Conservation (phyloP, 2,329 filamentous ascomycete species). For the Colletotrichum cordylinicola region DNA sequence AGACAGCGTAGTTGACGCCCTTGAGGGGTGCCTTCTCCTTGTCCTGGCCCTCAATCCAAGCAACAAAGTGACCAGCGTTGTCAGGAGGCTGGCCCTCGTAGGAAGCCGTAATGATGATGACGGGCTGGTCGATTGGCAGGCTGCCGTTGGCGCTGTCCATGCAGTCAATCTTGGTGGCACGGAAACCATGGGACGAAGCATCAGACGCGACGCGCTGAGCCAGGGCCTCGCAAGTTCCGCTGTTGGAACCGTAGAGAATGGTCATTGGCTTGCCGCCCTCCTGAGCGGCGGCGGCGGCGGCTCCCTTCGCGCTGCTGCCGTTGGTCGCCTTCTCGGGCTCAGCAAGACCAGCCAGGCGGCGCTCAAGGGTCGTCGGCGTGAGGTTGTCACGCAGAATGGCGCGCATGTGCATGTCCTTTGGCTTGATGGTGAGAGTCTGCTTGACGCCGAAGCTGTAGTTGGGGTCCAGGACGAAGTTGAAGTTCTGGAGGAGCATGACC, state of each 20-base stretch:
- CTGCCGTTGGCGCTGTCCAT: constrained; percentile 64
- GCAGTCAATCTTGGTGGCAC: constrained; percentile 51
- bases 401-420: constrained; percentile 64
- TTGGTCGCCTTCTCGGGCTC: neutral
- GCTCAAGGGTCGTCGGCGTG: constrained; percentile 48
- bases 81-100: constrained; percentile 76
- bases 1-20: constrained; percentile 68
- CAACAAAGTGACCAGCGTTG: constrained; percentile 69
- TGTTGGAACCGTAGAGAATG: constrained; percentile 73
- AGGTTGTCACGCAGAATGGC: constrained; percentile 55
- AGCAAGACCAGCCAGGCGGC: constrained; percentile 42
- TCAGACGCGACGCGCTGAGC: constrained; percentile 64
- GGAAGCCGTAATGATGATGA: constrained; percentile 68
- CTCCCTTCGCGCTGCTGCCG: neutral
- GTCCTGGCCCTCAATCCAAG: constrained; percentile 63
- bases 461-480: constrained; percentile 67
- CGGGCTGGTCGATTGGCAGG: constrained; percentile 61
- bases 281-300: constrained; percentile 4
- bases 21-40: constrained; percentile 47
- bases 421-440: constrained; percentile 65
- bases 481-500: constrained; percentile 69
- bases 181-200: constrained; percentile 61
- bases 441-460: constrained; percentile 58
- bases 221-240: constrained; percentile 71
- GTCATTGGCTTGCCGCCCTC: constrained; percentile 47